A percentile compares a stretch with the other conserved stretches of the same genome.
These are phyloP conservation scores for Yamadazyma songkhlaensis DNA, from an alignment of 1,139 yeast species.

Conservation along the genomic window DNA sequence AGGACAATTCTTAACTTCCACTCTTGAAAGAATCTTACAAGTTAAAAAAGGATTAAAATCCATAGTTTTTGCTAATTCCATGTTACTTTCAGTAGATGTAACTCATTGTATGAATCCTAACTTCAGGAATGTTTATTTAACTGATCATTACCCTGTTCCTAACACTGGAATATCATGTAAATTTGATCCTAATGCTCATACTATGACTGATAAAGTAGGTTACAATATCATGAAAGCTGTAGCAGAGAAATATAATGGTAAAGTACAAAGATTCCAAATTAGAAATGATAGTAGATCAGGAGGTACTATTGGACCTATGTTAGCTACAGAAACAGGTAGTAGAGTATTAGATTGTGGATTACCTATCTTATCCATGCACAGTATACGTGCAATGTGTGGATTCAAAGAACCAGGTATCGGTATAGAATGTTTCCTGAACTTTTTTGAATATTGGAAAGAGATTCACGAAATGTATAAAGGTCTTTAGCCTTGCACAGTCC, in stretches of 20 bases:
- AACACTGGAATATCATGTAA: conserved; percentile 72
- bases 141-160: conserved; percentile 72
- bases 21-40: conserved; percentile 16
- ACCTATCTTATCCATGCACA: conserved; percentile 79
- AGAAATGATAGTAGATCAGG: conserved; percentile 74
- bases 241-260: conserved; percentile 57
- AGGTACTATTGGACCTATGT: conserved; percentile 76
- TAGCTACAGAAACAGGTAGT: conserved; percentile 67
- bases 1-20: conserved; percentile 34
- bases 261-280: conserved; percentile 66
- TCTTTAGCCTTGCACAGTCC: conserved; percentile 5
- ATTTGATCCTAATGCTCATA: conserved; percentile 73
- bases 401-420: conserved; percentile 68
- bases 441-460: conserved; percentile 57
- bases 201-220: conserved; percentile 78
- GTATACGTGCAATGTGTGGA: conserved; percentile 75
- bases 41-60: conserved; percentile 21
- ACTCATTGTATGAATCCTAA: conserved; percentile 65
- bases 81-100: conserved; percentile 61
- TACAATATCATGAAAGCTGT: conserved; percentile 63
- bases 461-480: conserved; percentile 10
- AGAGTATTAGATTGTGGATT: conserved; percentile 76
- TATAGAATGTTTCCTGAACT: conserved; percentile 59
- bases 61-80: conserved; percentile 41
- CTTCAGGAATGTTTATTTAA: conserved; percentile 60